These are phyloP conservation scores for Plasmodium falciparum DNA, from an alignment of 169 alveolate genomes.

Conservation along the genomic window DNA sequence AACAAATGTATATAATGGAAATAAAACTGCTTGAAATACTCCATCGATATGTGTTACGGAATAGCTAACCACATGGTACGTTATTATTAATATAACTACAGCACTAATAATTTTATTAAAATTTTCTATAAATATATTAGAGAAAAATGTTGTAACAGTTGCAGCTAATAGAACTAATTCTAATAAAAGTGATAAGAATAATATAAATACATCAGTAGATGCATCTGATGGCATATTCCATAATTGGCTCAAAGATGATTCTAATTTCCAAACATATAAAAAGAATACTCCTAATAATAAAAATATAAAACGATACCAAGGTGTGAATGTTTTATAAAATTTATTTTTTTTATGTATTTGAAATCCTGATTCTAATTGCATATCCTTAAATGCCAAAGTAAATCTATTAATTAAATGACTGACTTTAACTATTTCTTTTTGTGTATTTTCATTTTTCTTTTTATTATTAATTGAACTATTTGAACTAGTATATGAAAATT, in stretches of 20 bases:
- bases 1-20: conserved; percentile 86
- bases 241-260: conserved; percentile 27
- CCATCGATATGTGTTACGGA: conserved; percentile 76
- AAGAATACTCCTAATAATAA: conserved; percentile 77
- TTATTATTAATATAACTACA: conserved; percentile 50
- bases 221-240: conserved; percentile 54
- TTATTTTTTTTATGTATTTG: conserved; percentile 79
- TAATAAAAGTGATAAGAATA: conserved; percentile 49
- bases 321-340: conserved; percentile 79
- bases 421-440: conserved; percentile 68
- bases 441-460: conserved; percentile 58
- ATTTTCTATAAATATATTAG: conserved; percentile 66
- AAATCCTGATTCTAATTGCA: conserved; percentile 85
- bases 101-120: conserved; percentile 77
- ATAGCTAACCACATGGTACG: conserved; percentile 73
- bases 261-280: conserved; percentile 76
- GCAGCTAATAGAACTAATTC: conserved; percentile 63
- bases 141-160: conserved; percentile 74
- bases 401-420: conserved; percentile 79
- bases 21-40: conserved; percentile 83
- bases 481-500: conserved; percentile 71
- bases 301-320: conserved; percentile 83
- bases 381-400: conserved; percentile 85
- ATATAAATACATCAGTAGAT: conserved; percentile 45
- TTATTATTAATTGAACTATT: conserved; percentile 63